A percentile compares a stretch with the other conserved stretches of the same genome.
These are phyloP conservation scores for Leucocoprinus sp. DNA, from an alignment of 768 basidiomycete genomes.

Conservation along the genomic window DNA sequence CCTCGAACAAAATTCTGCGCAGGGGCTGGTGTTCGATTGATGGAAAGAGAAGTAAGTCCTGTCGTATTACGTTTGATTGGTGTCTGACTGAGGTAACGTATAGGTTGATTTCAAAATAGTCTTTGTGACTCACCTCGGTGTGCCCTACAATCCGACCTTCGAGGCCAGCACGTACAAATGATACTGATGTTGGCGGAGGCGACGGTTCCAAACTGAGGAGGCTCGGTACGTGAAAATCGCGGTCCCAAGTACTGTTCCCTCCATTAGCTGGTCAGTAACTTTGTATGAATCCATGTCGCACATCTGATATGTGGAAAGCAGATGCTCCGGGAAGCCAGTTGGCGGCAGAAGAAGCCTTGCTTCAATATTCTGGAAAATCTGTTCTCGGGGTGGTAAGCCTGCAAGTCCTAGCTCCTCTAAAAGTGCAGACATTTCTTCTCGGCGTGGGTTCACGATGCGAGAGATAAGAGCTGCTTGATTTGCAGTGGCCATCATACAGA, in stretches of 20 bases:
- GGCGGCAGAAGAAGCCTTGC: constrained; percentile 66
- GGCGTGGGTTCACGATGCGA: constrained; percentile 37
- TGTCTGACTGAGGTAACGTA: constrained; percentile 30
- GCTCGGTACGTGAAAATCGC: constrained; percentile 49
- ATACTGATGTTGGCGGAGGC: constrained; percentile 64
- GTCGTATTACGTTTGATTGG: constrained; percentile 47
- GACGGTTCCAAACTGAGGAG: constrained; percentile 61
- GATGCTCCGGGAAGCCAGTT: constrained; percentile 55
- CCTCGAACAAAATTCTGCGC: constrained; percentile 83
- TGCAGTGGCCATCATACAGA: constrained; percentile 23
- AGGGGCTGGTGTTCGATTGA: constrained; percentile 78
- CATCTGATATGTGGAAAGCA: constrained; percentile 81
- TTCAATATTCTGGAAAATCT: constrained; percentile 65
- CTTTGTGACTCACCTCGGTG: constrained; percentile 48
- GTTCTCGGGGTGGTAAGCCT: constrained; percentile 45
- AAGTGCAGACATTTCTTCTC: constrained; percentile 31
- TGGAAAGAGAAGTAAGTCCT: constrained; percentile 77
- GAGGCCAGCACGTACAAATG: constrained; percentile 72
- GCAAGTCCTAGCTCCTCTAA: constrained; percentile 53
- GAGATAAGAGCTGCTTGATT: constrained; percentile 31
- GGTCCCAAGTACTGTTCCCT: constrained; percentile 61
- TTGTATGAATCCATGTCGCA: constrained; percentile 29
- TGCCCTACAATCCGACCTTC: constrained; percentile 77
- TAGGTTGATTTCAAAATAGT: neutral
- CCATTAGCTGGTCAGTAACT: constrained; percentile 9